Base-by-base conservation (phyloP, 2,329 filamentous ascomycete genomes). In the Fonsecaea erecta region DNA sequence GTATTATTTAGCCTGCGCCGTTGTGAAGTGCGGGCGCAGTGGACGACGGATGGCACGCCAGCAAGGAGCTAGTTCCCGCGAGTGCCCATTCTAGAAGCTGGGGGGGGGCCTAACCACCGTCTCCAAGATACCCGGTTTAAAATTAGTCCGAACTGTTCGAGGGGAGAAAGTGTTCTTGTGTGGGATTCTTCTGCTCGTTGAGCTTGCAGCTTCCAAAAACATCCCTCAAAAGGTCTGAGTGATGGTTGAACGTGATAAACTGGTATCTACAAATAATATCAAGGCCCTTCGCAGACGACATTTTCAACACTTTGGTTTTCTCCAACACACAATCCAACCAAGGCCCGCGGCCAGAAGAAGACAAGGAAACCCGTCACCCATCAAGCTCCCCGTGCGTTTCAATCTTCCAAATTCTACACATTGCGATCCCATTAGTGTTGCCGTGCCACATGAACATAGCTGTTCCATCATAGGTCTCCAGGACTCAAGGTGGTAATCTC, bases 181-280 rank as follows among this genome's bases (percentile, higher is more conserved):
- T 4, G 1, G n/a, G 14, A n/a, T 40, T 5, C 5, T 40, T 18
- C n/a, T 40, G 37, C 37, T 11, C 8, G n/a, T 40, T 40, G 32
- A 28, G 11, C 16, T 37, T 16, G n/a, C 12, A 21, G 8, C 16
- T 18, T 55, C n/a, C n/a, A 24, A 16, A 2, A 37, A 24, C n/a
- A 24, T 56, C 9, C 30, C 21, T 37, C 43, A 16, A 48, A 52
- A 35, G 18, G 43, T 46, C 51, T 60, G 14, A 60, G 52, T 52
- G 37, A 30, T 51, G 43, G 28, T 52, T 26, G 57, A 51, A 52
- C 57, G 43, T 60, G 18, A 51, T 52, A 51, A 61, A 64, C 65
- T 64, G 58, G 52, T 64, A 67, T 67, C 61, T 67, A 62, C 61
- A 64, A 24, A 62, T 62, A 58, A 52, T 34, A 57, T 40, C 30